These are phyloP conservation scores for Allantophomopsis cytisporea DNA, from an alignment of 2,329 filamentous ascomycete species.

Conservation along the genomic window DNA sequence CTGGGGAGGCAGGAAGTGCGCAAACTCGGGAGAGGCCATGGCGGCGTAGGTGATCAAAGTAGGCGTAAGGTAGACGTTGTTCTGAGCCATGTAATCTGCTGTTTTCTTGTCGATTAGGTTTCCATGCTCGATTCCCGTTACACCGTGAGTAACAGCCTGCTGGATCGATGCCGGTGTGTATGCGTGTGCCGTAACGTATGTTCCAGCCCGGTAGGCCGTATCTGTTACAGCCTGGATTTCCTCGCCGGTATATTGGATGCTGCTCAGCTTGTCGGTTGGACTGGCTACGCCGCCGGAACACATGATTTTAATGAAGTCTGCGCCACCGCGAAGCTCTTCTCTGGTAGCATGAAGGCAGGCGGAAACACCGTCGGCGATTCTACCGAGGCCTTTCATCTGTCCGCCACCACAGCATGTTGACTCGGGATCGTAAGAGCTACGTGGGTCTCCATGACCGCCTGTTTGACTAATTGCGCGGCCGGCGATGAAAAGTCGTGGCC, in stretches of 20 bases:
- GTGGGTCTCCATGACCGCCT: constrained; percentile 41
- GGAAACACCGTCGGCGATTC: constrained; percentile 37
- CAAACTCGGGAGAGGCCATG: constrained; percentile 29
- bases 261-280: constrained; percentile 37
- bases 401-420: constrained; percentile 32
- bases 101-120: constrained; percentile 46
- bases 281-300: constrained; percentile 39
- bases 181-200: constrained; percentile 42
- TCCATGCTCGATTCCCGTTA: constrained; percentile 43
- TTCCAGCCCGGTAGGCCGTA: constrained; percentile 31
- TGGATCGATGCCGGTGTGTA: constrained; percentile 40
- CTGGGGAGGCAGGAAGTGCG: constrained; percentile 27
- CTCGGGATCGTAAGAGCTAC: constrained; percentile 25
- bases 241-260: constrained; percentile 39
- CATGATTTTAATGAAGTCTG: constrained; percentile 52
- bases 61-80: constrained; percentile 34
- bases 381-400: constrained; percentile 23
- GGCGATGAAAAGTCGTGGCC: constrained; percentile 40
- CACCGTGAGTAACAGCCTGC: constrained; percentile 39
- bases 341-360: constrained; percentile 36
- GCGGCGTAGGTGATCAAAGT: constrained; percentile 37
- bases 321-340: constrained; percentile 39
- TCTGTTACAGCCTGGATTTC: constrained; percentile 40
- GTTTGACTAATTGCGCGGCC: constrained; percentile 41
- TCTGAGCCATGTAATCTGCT: constrained; percentile 33